Evolutionary conservation across 2,329 filamentous ascomycete genomes (phyloP), one percentile per base, ranked within the genome.

Genomic region (Aspergillus luchuensis): DNA sequence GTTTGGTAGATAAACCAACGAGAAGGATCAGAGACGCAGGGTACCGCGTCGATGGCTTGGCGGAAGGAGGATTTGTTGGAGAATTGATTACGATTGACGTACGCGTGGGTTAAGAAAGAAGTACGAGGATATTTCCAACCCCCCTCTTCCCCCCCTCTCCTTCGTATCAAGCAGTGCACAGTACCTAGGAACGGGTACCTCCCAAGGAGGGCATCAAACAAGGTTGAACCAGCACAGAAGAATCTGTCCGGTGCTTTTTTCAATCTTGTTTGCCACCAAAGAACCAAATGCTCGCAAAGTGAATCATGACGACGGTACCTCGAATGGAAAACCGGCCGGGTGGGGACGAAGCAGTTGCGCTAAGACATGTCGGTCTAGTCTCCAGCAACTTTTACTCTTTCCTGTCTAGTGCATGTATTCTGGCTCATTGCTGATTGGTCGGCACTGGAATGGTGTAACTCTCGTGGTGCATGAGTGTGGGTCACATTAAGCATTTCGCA

Each of bases 21-120:
- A 45, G 41, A 43, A n/a, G 15, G 15, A 23, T 49, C 6, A 49
- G 10, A 21, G 13, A 49, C 45, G 45, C 45, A 49, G 45, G 45
- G 45, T 49, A 28, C 45, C 45, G 45, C 45, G 45, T 49, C 45
- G 45, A 49, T 23, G 45, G 21, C 45, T 49, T 49, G 45, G 45
- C 45, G n/a, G n/a, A 25, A 49, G 45, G 47, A 50, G 47, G 25
- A 50, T 50, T 33, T 33, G 33, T 28, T 50, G 23, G 47, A 30
- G 47, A 17, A 15, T 28, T 17, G 23, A 50, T 17, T 28, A 50
- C 25, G 25, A 50, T 28, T 30, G 25, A 50, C 25, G 47, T 50
- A 19, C n/a, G 47, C 25, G 25, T 11, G 47, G 45, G 45, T 28
- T 49, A n/a, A 28, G 25, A 49, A 17, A 17, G 39, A 49, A 45